Evolutionary conservation across 208 protist species (phyloP).

Genomic region (Trypanosoma rangeli): DNA sequence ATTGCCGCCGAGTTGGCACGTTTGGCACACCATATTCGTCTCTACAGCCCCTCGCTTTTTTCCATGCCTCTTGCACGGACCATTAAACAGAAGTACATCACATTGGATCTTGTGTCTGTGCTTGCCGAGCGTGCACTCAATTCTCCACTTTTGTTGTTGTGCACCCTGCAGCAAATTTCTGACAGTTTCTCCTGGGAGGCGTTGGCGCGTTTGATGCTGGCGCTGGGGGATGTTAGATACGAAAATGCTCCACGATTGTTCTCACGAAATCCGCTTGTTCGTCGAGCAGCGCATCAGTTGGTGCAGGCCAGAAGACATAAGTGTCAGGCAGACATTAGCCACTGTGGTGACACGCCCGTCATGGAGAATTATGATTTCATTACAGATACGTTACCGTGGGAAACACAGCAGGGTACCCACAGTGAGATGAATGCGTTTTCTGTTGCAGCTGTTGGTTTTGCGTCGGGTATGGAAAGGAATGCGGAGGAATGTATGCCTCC

Average conservation of each 20-base stretch:
- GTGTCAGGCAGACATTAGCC: not conserved
- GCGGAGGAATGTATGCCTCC: conserved; percentile 12
- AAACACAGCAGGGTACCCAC: not conserved
- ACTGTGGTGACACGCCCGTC: not conserved
- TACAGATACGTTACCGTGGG: not conserved
- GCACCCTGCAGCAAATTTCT: conserved; percentile 41
- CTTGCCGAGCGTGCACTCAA: conserved; percentile 61
- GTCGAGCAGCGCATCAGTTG: conserved; percentile 17
- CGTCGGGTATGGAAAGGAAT: not conserved
- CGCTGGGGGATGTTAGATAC: conserved; percentile 40
- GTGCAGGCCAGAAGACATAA: conserved; percentile 6
- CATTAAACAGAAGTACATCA: conserved; percentile 51
- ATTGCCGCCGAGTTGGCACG: conserved; percentile 63
- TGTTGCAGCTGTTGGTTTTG: not conserved
- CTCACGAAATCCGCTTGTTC: conserved; percentile 37
- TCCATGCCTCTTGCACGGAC: conserved; percentile 33
- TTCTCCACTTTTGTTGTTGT: conserved; percentile 49
- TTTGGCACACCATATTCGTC: conserved; percentile 56
- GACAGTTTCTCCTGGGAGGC: conserved; percentile 39
- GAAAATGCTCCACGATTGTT: conserved; percentile 31
- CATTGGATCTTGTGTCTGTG: conserved; percentile 35
- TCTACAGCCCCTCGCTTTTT: conserved; percentile 61
- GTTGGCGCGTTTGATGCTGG: conserved; percentile 30
- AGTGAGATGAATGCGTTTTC: not conserved
- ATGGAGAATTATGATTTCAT: not conserved